Evolutionary conservation across 768 basidiomycete species (phyloP), one percentile per base, ranked within the genome.

Genomic region (Auriscalpium vulgare): DNA sequence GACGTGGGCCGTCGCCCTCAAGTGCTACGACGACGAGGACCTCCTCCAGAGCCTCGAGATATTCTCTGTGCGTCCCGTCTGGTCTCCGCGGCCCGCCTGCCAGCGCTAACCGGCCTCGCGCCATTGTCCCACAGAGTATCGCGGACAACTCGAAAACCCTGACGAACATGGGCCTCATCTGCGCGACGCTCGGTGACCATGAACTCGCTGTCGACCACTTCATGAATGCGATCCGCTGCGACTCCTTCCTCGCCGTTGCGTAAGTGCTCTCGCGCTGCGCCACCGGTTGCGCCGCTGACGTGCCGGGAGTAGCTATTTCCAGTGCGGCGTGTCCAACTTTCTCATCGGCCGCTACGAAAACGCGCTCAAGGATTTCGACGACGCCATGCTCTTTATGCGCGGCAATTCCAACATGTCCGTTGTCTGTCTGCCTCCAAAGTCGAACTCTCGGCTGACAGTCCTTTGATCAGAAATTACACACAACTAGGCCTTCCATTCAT

Each of bases 101-200:
- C 29, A 29, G 29, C 29, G 29, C 29, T 29, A 29, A 29, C 29
- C 29, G 13, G 11, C 37, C 11, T 35, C 40, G 21, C 35, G 5
- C 14, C 40, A 47, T 47, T 23, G 52, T 40, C 13, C 17, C 7
- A 17, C 63, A 88, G 83, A 71, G 72, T 44, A 95, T 97, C 63
- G 87, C 85, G 2, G 89, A 93, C 67, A 86, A 84, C 19, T 91
- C 90, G 57, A 93, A 93, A 75, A 91, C 97, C 64, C 79, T 89
- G 57, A 89, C 88, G 47, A 97, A 97, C 68, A 90, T 97, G 74
- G 95, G 90, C 13, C 76, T 97, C 56, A 94, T 98, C 67, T 88
- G 89, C 62, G 94, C 95, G 47, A 95, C 92, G 37, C 77, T 93
- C 13, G 90, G 93, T 59, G 85, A 91, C 66, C 93, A 95, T 65